Evolutionary conservation across 371 early-diverging fungal genomes (phyloP).

Genomic region (Phascolomyces articulosus): DNA sequence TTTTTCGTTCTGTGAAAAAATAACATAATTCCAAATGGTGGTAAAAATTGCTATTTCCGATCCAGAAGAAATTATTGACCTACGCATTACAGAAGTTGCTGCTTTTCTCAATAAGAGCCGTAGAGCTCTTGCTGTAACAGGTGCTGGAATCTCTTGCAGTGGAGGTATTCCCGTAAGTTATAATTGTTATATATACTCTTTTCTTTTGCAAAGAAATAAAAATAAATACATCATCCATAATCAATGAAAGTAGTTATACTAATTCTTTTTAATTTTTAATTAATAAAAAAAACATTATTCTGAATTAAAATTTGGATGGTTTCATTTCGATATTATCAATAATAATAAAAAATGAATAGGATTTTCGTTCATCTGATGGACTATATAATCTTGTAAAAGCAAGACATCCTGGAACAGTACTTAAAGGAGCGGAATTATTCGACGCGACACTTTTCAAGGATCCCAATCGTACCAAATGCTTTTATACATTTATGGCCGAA

Average conservation of each 20-base stretch:
- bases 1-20: no score
- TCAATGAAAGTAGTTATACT: no score
- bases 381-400: slow-evolving; percentile 84
- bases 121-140: slow-evolving; percentile 83
- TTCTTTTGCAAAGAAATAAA: no score
- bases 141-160: slow-evolving; percentile 93
- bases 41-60: slow-evolving; percentile 41
- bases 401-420: slow-evolving; percentile 71
- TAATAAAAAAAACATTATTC: no score
- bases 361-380: slow-evolving; percentile 84
- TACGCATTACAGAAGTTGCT: slow-evolving; percentile 48
- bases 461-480: slow-evolving; percentile 74
- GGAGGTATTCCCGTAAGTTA: slow-evolving; percentile 86
- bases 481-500: slow-evolving; percentile 95
- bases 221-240: no score
- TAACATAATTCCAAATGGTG: no score
- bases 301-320: no score
- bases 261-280: no score
- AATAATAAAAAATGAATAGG: no score
- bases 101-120: slow-evolving; percentile 65
- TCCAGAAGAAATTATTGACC: slow-evolving; percentile 42
- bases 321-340: no score
- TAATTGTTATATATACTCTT: no score
- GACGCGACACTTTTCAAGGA: slow-evolving; percentile 90
- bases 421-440: slow-evolving; percentile 94